Percentiles rank a stretch among this genome's conserved stretches.
Evolutionary conservation across 352 stramenopile species (phyloP).

Genomic region (Phytophthora cryptogea): DNA sequence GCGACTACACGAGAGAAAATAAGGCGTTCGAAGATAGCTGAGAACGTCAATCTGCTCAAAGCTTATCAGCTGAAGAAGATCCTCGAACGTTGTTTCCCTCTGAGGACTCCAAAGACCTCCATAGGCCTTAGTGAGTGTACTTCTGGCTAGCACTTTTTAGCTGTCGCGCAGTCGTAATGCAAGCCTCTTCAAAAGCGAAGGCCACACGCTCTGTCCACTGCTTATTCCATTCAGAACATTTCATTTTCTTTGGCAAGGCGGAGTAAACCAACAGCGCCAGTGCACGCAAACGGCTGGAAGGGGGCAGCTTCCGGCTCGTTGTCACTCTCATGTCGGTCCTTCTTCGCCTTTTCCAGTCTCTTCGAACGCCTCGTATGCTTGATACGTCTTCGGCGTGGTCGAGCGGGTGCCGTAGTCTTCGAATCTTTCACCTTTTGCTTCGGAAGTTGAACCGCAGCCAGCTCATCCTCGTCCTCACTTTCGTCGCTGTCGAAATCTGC

Average conservation of each 20-base stretch:
- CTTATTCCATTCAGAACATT: slow-evolving; percentile 51
- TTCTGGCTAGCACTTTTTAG: too few relatives aligned
- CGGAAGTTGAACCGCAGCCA: slow-evolving; percentile 5
- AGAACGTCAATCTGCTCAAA: too few relatives aligned
- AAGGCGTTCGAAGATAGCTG: too few relatives aligned
- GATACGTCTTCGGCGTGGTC: slow-evolving; percentile 26
- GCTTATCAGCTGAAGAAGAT: too few relatives aligned
- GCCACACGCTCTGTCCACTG: too few relatives aligned
- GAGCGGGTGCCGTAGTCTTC: slow-evolving; percentile 11
- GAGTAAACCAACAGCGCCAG: slow-evolving; percentile 58
- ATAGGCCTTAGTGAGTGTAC: too few relatives aligned
- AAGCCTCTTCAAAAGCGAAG: too few relatives aligned
- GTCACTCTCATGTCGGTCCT: slow-evolving; percentile 18
- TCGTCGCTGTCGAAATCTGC: slow-evolving; percentile 72
- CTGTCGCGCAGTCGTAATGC: too few relatives aligned
- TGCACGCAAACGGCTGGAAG: slow-evolving; percentile 75
- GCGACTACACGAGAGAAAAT: too few relatives aligned
- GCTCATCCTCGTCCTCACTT: slow-evolving; percentile 49
- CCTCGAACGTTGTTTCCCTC: too few relatives aligned
- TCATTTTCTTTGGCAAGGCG: slow-evolving; percentile 77
- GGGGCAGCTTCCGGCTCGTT: slow-evolving; percentile 21
- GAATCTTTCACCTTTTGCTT: slow-evolving; percentile 24
- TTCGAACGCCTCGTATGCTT: slow-evolving; percentile 31
- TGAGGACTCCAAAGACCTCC: too few relatives aligned
- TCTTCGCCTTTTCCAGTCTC: slow-evolving; percentile 31